phyloP scores from a whole-genome alignment of 2,329 filamentous ascomycete genomes.

The Phoma sp. region DNA sequence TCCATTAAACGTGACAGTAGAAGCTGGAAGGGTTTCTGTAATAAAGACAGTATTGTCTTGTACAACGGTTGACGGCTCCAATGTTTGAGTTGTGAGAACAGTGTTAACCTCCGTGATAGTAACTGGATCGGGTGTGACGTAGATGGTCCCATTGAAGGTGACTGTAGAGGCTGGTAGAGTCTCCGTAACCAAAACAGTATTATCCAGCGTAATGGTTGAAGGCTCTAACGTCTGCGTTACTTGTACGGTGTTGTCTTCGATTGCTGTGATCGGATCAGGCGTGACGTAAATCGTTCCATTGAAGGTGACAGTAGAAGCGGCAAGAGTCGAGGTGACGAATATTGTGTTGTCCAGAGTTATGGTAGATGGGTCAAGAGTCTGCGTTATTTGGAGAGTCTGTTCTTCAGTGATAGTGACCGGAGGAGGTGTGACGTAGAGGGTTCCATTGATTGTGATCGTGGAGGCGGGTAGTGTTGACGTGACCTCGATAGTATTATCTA shows the following conservation, averaged over 20 bases:
- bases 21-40: background rate
- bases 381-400: background rate
- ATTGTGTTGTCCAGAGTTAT: background rate
- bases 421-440: background rate
- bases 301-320: conserved; percentile 2
- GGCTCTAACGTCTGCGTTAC: background rate
- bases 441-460: background rate
- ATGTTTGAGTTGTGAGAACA: background rate
- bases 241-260: background rate
- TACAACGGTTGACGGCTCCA: background rate
- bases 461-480: background rate
- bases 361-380: background rate
- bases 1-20: background rate
- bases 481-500: background rate
- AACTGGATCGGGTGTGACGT: background rate
- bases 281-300: conserved; percentile 3
- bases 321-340: background rate
- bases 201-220: background rate
- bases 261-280: background rate
- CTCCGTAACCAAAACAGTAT: background rate
- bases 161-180: conserved; percentile 4
- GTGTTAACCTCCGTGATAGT: background rate
- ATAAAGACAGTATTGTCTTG: background rate
- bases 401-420: background rate
- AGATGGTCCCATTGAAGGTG: conserved; percentile 5